Percentiles rank a stretch among this genome's conserved stretches.
Evolutionary conservation across 2,329 filamentous ascomycete genomes (phyloP).

Genomic region (Colletotrichum siamense): DNA sequence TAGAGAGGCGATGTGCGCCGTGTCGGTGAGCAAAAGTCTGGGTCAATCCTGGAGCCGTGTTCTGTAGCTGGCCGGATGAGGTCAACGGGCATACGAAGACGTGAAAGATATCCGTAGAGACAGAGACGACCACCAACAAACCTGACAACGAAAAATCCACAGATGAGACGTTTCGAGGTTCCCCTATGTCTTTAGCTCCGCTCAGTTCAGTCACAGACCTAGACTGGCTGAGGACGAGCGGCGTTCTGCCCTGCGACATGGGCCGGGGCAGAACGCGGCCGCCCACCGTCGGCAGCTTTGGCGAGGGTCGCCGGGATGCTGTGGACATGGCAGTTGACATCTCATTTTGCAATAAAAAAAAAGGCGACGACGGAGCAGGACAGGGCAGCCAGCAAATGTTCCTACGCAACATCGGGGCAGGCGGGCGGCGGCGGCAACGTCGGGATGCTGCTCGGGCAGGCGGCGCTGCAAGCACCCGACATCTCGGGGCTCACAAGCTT

Average conservation of each 20-base stretch:
- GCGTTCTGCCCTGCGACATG: background rate
- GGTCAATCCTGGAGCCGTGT: background rate
- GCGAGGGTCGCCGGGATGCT: background rate
- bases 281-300: background rate
- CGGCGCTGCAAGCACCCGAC: slow-evolving; percentile 2
- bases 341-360: background rate
- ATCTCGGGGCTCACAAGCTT: background rate
- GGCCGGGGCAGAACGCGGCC: background rate
- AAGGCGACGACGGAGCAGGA: background rate
- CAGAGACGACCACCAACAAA: background rate
- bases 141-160: background rate
- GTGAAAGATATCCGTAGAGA: background rate
- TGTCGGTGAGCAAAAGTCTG: background rate
- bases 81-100: background rate
- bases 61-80: background rate
- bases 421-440: background rate
- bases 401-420: background rate
- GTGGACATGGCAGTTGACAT: background rate
- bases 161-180: background rate
- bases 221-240: background rate
- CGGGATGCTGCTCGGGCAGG: slow-evolving; percentile 2
- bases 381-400: background rate
- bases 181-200: background rate
- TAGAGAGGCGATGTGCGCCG: background rate
- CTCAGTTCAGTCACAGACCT: background rate